phyloP scores from a whole-genome alignment of 768 basidiomycete species.

The Suillus weaverae region DNA sequence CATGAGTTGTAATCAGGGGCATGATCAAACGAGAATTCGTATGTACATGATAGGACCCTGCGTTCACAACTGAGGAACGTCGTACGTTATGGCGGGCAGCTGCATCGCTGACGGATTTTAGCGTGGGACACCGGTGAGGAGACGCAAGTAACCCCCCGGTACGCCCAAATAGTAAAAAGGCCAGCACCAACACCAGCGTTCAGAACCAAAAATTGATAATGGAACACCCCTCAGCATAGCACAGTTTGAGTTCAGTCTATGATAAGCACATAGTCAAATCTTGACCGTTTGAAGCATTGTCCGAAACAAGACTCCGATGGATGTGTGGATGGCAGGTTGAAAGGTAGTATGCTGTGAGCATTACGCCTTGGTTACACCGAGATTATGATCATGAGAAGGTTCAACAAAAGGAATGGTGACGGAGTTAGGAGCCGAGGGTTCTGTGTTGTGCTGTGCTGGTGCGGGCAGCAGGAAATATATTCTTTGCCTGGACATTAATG shows the following conservation, averaged over 20 bases:
- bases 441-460: background rate
- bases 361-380: constrained; percentile 1
- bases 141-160: background rate
- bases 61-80: background rate
- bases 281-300: background rate
- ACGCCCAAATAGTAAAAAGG: background rate
- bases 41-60: background rate
- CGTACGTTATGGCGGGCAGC: background rate
- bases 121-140: background rate
- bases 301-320: background rate
- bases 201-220: background rate
- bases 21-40: background rate
- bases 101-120: background rate
- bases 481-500: background rate
- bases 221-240: background rate
- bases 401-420: background rate
- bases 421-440: background rate
- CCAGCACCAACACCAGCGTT: background rate
- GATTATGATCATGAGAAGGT: background rate
- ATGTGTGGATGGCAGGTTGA: background rate
- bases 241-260: background rate
- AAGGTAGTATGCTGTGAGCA: background rate
- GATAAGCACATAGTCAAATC: background rate
- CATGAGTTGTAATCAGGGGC: background rate
- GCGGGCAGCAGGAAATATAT: background rate